Base-by-base conservation (phyloP, 306 rosid species). In the Aeschynomene evenia region DNA sequence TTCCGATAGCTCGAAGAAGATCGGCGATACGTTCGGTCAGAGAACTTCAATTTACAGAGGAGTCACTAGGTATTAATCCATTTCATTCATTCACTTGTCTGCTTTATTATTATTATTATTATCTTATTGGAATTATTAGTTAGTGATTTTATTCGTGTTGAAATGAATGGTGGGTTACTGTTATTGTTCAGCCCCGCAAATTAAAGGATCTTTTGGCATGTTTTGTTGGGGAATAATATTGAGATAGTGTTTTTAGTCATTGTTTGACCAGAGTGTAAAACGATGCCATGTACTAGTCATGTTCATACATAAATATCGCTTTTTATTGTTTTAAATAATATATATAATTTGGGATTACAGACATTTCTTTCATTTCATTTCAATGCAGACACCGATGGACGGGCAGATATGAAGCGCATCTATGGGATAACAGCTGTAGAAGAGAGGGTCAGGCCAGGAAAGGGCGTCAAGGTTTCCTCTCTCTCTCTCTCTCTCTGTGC, bases 341-440 rank as follows among this genome's bases (percentile, higher is more conserved):
- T n/a, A 1, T 14, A 13, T 3, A 13, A 13, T 45, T 40, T 13
- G 4, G n/a, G 15, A 0, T 40, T 14, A 45, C 5, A 42, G 2
- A 10, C 24, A 20, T 51, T 31, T 55, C 28, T 5, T 2, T 0
- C 7, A n/a, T 48, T 57, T 29, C 0, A 55, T 48, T 18, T 63
- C 81, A n/a, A n/a, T n/a, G n/a, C n/a, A 94, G 98, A 43, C 98
- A 94, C 75, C 77, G 99, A 68, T 95, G 99, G 99, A 95, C 99
- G 68, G 99, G 99, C 60, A 85, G 99, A 91, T 95, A 95, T 67
- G 99, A 95, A 81, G 99, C 99, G 81, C 99, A 95, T 91, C 95
- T 95, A 1, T 95, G 99, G 99, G 99, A 95, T 78, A 95, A 95
- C 81, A 95, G 99, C 90, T 91, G 97, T 84, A 89, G 97, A 69